A percentile compares a stretch with the other conserved stretches of the same genome.
Conservation (phyloP, 352 stramenopile genomes). For the Blastocystis sp. region DNA sequence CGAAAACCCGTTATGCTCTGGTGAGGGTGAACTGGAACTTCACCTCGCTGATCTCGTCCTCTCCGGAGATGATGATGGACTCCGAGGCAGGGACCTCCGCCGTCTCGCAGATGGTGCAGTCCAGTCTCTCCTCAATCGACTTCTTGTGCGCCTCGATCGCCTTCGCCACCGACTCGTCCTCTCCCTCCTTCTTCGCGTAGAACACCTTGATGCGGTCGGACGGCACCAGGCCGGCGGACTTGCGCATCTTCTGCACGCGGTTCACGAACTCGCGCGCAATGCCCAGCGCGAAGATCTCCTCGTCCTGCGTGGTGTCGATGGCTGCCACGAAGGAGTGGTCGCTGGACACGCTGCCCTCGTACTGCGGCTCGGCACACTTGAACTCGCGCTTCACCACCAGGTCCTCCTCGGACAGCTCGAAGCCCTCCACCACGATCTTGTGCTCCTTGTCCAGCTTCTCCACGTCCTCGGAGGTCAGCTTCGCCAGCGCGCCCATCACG, state of each 20-base stretch:
- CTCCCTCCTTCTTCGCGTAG: slow-evolving; percentile 80
- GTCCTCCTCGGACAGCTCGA: slow-evolving; percentile 81
- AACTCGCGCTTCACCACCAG: slow-evolving; percentile 89
- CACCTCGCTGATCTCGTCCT: slow-evolving; percentile 57
- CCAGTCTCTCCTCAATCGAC: slow-evolving; percentile 63
- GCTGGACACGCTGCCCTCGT: slow-evolving; percentile 76
- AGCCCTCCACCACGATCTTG: slow-evolving; percentile 75
- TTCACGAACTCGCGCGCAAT: slow-evolving; percentile 92
- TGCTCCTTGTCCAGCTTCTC: slow-evolving; percentile 73
- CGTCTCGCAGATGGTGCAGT: slow-evolving; percentile 33
- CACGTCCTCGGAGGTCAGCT: slow-evolving; percentile 74
- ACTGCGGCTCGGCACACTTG: slow-evolving; percentile 85
- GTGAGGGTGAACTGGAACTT: slow-evolving; percentile 61
- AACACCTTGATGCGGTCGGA: slow-evolving; percentile 93
- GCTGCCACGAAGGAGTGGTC: slow-evolving; percentile 88
- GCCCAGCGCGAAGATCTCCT: slow-evolving; percentile 87
- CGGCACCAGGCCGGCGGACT: slow-evolving; percentile 88
- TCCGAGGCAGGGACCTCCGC: not conserved
- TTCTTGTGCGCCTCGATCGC: slow-evolving; percentile 73
- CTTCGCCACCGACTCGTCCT: slow-evolving; percentile 74
- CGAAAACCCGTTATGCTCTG: not conserved
- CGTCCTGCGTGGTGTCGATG: slow-evolving; percentile 89
- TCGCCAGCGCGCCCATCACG: slow-evolving; percentile 78
- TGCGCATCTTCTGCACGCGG: slow-evolving; percentile 95
- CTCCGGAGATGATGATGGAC: not conserved